These are phyloP conservation scores for Backusella australiensis DNA, from an alignment of 192 early-diverging fungal genomes.

Conservation along the genomic window DNA sequence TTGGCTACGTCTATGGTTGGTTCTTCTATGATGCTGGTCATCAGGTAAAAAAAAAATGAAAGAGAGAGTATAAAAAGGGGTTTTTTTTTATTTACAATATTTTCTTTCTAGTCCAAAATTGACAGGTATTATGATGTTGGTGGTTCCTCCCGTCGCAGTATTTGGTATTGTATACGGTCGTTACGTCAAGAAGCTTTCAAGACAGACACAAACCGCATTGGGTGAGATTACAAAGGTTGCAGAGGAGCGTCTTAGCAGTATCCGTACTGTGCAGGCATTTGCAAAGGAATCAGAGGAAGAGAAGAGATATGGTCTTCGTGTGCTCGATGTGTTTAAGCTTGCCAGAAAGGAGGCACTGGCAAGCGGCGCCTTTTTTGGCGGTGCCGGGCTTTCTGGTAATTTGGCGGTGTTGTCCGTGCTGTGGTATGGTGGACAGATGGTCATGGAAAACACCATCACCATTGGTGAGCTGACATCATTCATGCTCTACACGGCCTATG, in stretches of 20 bases:
- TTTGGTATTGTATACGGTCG: constrained; percentile 69
- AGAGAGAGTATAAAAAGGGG: background rate
- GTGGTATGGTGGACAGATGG: constrained; percentile 65
- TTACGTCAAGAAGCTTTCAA: constrained; percentile 58
- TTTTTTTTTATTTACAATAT: background rate
- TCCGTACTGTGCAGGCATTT: constrained; percentile 82
- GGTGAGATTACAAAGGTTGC: constrained; percentile 72
- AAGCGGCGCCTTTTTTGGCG: constrained; percentile 63
- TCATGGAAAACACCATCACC: constrained; percentile 52
- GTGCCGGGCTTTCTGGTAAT: constrained; percentile 61
- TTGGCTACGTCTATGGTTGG: constrained; percentile 57
- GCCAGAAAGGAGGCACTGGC: constrained; percentile 45
- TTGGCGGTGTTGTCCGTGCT: constrained; percentile 61
- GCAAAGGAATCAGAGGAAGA: constrained; percentile 54
- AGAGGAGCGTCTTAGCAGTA: constrained; percentile 79
- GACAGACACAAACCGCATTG: constrained; percentile 62
- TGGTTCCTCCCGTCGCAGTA: constrained; percentile 72
- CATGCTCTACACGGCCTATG: constrained; percentile 67
- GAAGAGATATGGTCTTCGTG: constrained; percentile 38
- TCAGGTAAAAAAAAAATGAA: constrained; percentile 33
- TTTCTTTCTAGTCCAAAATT: constrained; percentile 48
- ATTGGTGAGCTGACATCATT: constrained; percentile 70
- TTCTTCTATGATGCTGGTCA: constrained; percentile 65
- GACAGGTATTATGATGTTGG: constrained; percentile 67
- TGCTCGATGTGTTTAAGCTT: constrained; percentile 35